phyloP scores from a whole-genome alignment of 176 grass and related monocot species.

The Secale cereale region DNA sequence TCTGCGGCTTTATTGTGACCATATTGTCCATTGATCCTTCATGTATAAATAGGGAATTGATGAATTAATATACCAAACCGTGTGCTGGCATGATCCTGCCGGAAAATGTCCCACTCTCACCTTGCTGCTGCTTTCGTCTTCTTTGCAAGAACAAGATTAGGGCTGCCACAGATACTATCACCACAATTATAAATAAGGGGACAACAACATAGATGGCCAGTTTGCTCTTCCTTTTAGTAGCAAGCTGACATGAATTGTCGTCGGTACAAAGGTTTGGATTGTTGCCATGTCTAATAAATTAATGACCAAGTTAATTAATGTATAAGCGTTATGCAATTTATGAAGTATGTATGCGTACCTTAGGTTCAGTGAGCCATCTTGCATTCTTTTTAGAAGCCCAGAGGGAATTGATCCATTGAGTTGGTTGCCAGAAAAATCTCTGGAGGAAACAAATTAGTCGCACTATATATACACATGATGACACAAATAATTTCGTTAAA shows the following conservation, averaged over 20 bases:
- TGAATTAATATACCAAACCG: not conserved
- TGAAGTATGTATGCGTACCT: not conserved
- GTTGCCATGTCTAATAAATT: not conserved
- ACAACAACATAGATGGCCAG: not conserved
- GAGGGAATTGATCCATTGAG: not conserved
- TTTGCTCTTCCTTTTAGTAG: not conserved
- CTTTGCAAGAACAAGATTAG: not conserved
- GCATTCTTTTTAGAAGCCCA: not conserved
- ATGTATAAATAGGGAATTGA: not conserved
- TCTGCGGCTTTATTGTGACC: not conserved
- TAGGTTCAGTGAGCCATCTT: not conserved
- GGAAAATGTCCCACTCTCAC: not conserved
- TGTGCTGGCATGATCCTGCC: not conserved
- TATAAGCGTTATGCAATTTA: not conserved
- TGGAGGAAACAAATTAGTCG: not conserved
- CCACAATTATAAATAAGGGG: not conserved
- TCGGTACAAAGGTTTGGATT: not conserved
- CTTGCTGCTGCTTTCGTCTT: not conserved
- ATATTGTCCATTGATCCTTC: not conserved
- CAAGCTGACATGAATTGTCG: not conserved
- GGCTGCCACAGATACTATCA: not conserved
- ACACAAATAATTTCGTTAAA: not conserved
- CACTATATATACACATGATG: not conserved
- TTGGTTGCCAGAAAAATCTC: not conserved
- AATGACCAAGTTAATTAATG: not conserved